Percentiles rank a stretch among this genome's conserved stretches.
Conservation (phyloP, 768 basidiomycete genomes). For the Cystofilobasidium macerans region DNA sequence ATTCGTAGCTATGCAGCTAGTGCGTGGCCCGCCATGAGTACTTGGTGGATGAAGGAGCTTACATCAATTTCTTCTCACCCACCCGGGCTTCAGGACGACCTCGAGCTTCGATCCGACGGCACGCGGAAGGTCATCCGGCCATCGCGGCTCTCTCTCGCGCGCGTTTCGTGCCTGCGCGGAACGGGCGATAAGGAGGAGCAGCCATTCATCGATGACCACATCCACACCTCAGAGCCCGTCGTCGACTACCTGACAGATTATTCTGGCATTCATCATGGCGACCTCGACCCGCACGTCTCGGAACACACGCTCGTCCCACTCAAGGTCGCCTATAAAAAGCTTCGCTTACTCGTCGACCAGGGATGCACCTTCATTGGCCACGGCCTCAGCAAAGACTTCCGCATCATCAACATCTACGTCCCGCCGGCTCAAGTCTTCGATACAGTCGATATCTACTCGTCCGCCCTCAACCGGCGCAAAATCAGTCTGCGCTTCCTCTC, state of each 20-base stretch:
- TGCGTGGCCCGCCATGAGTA: slow-evolving; percentile 31
- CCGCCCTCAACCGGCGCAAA: slow-evolving; percentile 67
- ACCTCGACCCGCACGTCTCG: slow-evolving; percentile 74
- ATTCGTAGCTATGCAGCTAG: slow-evolving; percentile 94
- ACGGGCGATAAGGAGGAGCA: slow-evolving; percentile 65
- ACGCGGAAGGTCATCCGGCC: slow-evolving; percentile 86
- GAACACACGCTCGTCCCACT: slow-evolving; percentile 82
- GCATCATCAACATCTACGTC: slow-evolving; percentile 95
- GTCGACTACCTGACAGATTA: slow-evolving; percentile 96
- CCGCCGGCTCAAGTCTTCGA: slow-evolving; percentile 93
- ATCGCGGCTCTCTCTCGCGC: slow-evolving; percentile 77
- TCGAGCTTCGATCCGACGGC: slow-evolving; percentile 87
- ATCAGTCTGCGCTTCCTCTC: slow-evolving; percentile 84
- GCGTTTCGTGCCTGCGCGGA: slow-evolving; percentile 87
- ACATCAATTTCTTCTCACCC: neutral
- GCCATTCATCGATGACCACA: slow-evolving; percentile 97
- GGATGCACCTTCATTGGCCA: slow-evolving; percentile 97
- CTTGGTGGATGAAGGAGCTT: neutral
- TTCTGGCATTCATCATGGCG: slow-evolving; percentile 89
- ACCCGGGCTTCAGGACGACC: slow-evolving; percentile 61
- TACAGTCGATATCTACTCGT: slow-evolving; percentile 91
- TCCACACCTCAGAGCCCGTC: slow-evolving; percentile 87
- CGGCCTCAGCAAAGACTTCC: slow-evolving; percentile 83
- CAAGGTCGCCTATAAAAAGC: slow-evolving; percentile 97
- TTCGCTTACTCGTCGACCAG: slow-evolving; percentile 79